phyloP scores from a whole-genome alignment of 2,329 filamentous ascomycete genomes.

The Triangularia setosa region DNA sequence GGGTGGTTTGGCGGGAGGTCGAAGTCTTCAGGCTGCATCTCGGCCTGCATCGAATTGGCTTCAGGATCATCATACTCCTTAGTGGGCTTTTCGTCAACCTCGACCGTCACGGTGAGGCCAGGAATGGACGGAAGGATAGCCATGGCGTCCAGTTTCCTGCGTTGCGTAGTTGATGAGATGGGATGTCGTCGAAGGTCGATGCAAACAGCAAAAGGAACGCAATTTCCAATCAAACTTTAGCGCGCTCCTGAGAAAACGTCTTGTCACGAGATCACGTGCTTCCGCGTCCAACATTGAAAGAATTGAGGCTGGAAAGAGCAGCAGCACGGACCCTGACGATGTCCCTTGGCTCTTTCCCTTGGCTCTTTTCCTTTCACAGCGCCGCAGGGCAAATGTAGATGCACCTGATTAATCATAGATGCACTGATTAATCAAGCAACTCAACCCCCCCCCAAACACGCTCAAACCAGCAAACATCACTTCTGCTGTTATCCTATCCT shows the following conservation, averaged over 20 bases:
- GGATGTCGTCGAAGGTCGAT: not conserved
- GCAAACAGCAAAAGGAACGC: not conserved
- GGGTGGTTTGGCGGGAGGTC: not conserved
- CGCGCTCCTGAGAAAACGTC: not conserved
- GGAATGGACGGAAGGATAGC: conserved; percentile 4
- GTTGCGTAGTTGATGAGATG: not conserved
- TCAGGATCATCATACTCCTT: conserved; percentile 12
- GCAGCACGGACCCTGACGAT: not conserved
- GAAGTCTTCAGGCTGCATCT: not conserved
- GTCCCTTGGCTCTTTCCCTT: not conserved
- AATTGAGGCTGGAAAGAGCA: not conserved
- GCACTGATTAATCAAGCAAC: no score
- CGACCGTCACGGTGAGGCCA: conserved; percentile 7
- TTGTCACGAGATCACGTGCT: not conserved
- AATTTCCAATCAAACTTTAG: not conserved
- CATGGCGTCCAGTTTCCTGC: not conserved
- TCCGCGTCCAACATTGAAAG: not conserved
- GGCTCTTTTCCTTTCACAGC: not conserved
- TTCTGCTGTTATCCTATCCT: not conserved
- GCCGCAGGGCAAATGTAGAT: no score
- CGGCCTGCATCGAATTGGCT: not conserved
- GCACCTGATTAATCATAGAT: no score
- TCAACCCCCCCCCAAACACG: no score
- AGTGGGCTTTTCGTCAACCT: conserved; percentile 1
- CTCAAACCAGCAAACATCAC: no score